A percentile compares a stretch with the other conserved stretches of the same genome.
phyloP scores from a whole-genome alignment of 192 early-diverging fungal genomes.

The Cladochytrium replicatum region DNA sequence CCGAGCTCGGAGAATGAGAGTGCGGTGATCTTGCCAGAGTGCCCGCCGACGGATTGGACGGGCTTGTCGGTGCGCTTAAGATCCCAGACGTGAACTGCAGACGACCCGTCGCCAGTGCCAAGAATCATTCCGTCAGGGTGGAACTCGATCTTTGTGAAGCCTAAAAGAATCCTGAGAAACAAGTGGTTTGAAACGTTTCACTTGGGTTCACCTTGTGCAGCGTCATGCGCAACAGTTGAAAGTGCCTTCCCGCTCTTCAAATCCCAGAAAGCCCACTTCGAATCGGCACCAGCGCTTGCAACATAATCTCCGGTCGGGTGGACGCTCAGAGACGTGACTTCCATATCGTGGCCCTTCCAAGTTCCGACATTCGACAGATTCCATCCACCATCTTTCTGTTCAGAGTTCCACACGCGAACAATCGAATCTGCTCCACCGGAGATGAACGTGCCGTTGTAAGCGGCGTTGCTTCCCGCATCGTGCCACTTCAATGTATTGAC shows the following conservation, averaged over 20 bases:
- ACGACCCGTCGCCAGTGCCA: slow-evolving; percentile 64
- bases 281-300: slow-evolving; percentile 61
- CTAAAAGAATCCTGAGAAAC: slow-evolving; percentile 20
- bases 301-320: slow-evolving; percentile 78
- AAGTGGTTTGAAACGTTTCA: slow-evolving; percentile 10
- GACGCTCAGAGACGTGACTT: slow-evolving; percentile 63
- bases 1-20: slow-evolving; percentile 91
- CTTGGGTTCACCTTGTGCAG: slow-evolving; percentile 29
- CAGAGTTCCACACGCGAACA: slow-evolving; percentile 50
- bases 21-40: slow-evolving; percentile 44
- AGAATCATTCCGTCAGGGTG: slow-evolving; percentile 91
- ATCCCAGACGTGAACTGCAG: slow-evolving; percentile 73
- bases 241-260: slow-evolving; percentile 50
- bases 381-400: slow-evolving; percentile 10
- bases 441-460: slow-evolving; percentile 43
- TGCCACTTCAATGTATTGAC: slow-evolving; percentile 64
- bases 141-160: slow-evolving; percentile 58
- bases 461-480: slow-evolving; percentile 34
- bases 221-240: slow-evolving; percentile 29
- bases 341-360: slow-evolving; percentile 50
- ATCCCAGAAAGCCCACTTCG: slow-evolving; percentile 73
- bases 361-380: slow-evolving; percentile 10
- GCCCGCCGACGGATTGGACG: slow-evolving; percentile 15
- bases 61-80: slow-evolving; percentile 57
- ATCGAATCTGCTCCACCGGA: slow-evolving; percentile 72